phyloP scores from a whole-genome alignment of 306 rosid genomes.

The Fagus crenata region DNA sequence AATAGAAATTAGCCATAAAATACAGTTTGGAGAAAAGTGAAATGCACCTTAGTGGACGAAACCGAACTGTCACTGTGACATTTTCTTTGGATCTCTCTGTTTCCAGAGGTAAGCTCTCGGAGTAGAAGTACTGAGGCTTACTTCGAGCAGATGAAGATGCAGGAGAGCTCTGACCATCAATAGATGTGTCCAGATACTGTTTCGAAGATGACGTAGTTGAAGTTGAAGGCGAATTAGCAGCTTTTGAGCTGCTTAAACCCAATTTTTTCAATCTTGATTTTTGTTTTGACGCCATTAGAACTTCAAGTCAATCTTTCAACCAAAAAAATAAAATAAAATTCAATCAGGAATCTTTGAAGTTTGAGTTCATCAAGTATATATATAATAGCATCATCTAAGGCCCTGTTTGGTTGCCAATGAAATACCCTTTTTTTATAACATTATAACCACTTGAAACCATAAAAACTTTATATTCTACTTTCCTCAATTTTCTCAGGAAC shows the following conservation, averaged over 20 bases:
- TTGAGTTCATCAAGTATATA: slow-evolving; percentile 13
- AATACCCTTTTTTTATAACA: neutral
- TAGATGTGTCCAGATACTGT: slow-evolving; percentile 64
- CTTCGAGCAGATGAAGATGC: slow-evolving; percentile 91
- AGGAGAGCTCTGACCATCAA: slow-evolving; percentile 77
- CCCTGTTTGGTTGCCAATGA: slow-evolving; percentile 14
- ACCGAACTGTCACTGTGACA: slow-evolving; percentile 93
- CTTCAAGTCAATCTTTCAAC: slow-evolving; percentile 48
- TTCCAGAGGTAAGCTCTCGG: slow-evolving; percentile 53
- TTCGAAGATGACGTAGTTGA: slow-evolving; percentile 88
- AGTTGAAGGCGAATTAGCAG: slow-evolving; percentile 75
- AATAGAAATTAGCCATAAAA: slow-evolving; percentile 5
- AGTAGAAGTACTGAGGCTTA: slow-evolving; percentile 62
- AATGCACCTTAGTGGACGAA: slow-evolving; percentile 86
- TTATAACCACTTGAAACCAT: neutral
- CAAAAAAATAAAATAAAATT: slow-evolving; percentile 10
- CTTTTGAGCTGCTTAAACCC: slow-evolving; percentile 42
- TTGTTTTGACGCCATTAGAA: slow-evolving; percentile 73
- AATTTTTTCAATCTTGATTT: slow-evolving; percentile 54
- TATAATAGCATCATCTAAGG: neutral
- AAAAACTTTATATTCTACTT: slow-evolving; percentile 3
- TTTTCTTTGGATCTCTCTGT: slow-evolving; percentile 67
- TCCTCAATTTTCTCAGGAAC: slow-evolving; percentile 22
- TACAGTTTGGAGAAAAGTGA: slow-evolving; percentile 6
- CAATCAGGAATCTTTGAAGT: slow-evolving; percentile 7